These are phyloP conservation scores for Calonectria crousiana DNA, from an alignment of 2,329 filamentous ascomycete species.

Conservation along the genomic window DNA sequence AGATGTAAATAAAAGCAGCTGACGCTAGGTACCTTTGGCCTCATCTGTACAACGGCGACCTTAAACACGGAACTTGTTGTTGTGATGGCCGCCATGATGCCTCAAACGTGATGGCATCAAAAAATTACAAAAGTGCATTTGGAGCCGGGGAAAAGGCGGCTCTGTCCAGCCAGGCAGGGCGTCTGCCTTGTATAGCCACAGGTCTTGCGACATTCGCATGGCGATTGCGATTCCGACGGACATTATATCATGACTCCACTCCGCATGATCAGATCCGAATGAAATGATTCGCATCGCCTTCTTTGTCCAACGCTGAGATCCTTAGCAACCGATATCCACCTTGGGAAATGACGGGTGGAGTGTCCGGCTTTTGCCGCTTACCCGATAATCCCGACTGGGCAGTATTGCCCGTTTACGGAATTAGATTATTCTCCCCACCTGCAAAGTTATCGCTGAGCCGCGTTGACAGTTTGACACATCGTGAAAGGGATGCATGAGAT, in stretches of 20 bases:
- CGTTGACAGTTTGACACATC: not conserved
- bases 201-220: not conserved
- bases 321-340: constrained; percentile 30
- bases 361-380: not conserved
- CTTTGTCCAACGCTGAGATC: constrained; percentile 19
- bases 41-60: constrained; percentile 39
- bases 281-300: not conserved
- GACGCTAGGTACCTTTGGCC: constrained; percentile 31
- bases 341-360: constrained; percentile 16
- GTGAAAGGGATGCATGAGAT: not conserved
- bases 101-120: not conserved
- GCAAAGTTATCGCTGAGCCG: not conserved
- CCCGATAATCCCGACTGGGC: not conserved
- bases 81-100: constrained; percentile 27
- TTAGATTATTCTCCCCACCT: not conserved
- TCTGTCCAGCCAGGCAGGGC: not conserved
- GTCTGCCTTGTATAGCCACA: not conserved
- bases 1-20: not conserved
- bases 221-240: not conserved
- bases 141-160: not conserved
- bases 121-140: not conserved
- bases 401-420: not conserved
- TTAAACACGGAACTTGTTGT: constrained; percentile 27
- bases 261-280: not conserved
- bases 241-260: not conserved